These are phyloP conservation scores for Sporothrix dimorphospora DNA, from an alignment of 2,329 filamentous ascomycete species.

Conservation along the genomic window DNA sequence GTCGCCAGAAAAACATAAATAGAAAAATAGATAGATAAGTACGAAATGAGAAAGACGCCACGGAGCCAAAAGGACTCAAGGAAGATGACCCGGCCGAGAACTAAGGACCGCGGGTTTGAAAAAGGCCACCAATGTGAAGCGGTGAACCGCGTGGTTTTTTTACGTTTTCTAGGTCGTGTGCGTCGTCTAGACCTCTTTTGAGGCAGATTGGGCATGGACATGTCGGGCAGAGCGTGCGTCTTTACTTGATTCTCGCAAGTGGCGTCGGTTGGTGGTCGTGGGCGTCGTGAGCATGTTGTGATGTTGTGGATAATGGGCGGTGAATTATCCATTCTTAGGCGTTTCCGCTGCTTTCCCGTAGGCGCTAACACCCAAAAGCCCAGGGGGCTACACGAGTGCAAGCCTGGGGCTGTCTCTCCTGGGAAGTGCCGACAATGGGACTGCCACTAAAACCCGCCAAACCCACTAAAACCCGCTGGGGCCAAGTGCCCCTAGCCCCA, in stretches of 20 bases:
- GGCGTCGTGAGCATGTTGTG: background rate
- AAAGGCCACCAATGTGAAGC: conserved; percentile 23
- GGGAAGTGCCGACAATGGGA: background rate
- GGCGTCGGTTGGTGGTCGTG: background rate
- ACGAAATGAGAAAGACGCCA: background rate
- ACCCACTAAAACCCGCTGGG: conserved; percentile 13
- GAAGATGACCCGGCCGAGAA: background rate
- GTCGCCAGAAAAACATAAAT: background rate
- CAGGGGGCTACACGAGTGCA: background rate
- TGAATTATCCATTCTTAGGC: background rate
- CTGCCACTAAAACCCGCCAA: background rate
- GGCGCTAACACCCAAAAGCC: background rate
- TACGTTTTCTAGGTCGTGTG: background rate
- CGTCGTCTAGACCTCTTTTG: too few species aligned
- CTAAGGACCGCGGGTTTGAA: conserved; percentile 6
- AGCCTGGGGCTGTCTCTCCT: too few species aligned
- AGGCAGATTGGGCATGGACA: background rate
- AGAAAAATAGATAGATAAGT: background rate
- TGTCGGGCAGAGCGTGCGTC: background rate
- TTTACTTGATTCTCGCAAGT: background rate
- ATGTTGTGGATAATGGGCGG: background rate
- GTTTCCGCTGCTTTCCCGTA: background rate
- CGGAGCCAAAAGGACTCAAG: background rate
- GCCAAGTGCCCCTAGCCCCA: background rate
- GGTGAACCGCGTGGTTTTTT: background rate